phyloP scores from a whole-genome alignment of 192 early-diverging fungal genomes.

The Irineochytrium annulatum region DNA sequence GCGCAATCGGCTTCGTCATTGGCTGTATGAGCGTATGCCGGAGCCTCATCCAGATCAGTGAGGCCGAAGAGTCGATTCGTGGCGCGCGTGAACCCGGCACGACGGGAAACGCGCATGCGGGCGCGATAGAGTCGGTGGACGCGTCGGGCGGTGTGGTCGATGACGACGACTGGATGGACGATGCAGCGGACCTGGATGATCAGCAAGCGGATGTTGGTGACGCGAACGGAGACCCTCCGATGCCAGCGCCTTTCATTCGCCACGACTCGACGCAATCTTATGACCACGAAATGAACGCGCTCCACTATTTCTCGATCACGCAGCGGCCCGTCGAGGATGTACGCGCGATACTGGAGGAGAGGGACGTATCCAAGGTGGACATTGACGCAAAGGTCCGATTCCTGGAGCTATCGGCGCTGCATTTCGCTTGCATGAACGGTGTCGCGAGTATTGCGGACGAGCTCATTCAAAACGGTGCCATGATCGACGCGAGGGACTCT shows the following conservation, averaged over 20 bases:
- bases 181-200: no score
- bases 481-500: constrained; percentile 13
- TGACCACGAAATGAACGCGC: constrained; percentile 25
- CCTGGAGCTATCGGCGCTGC: constrained; percentile 16
- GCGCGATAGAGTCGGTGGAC: no score
- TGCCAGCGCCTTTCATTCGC: neutral
- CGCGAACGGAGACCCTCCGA: no score
- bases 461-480: constrained; percentile 14
- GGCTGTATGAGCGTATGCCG: no score
- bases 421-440: constrained; percentile 30
- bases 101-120: no score
- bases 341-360: neutral
- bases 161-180: no score
- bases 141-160: no score
- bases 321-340: constrained; percentile 1
- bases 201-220: no score
- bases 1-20: no score
- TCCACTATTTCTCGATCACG: constrained; percentile 15
- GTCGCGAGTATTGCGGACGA: constrained; percentile 4
- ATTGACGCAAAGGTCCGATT: constrained; percentile 20
- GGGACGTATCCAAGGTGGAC: neutral
- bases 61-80: no score
- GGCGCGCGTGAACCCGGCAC: no score
- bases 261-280: constrained; percentile 23
- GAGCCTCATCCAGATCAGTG: no score